These are phyloP conservation scores for Eucalyptus sideroxylon DNA, from an alignment of 345 rosid genomes.

Conservation along the genomic window DNA sequence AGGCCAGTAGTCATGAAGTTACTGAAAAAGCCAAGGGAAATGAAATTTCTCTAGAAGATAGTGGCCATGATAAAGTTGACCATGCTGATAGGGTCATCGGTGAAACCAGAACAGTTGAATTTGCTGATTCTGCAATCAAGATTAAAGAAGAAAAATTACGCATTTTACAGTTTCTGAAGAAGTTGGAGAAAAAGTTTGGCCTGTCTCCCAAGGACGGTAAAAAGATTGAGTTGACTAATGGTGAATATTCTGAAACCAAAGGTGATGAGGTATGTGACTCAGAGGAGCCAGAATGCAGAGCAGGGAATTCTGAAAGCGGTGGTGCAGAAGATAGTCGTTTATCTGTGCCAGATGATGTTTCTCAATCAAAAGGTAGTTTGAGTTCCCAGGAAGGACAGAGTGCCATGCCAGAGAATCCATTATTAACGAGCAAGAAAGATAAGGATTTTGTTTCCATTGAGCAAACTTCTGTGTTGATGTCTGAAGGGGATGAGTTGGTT, in stretches of 20 bases:
- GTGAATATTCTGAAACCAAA: not conserved
- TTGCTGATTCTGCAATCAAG: constrained; percentile 7
- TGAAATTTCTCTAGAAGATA: not conserved
- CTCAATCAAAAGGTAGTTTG: not conserved
- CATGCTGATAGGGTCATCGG: not conserved
- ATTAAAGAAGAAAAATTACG: constrained; percentile 41
- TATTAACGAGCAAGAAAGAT: not conserved
- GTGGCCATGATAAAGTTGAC: not conserved
- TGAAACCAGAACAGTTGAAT: not conserved
- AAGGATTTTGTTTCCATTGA: not conserved
- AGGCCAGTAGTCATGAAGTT: not conserved
- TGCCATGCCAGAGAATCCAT: not conserved
- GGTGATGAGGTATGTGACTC: not conserved
- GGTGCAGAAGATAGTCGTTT: not conserved
- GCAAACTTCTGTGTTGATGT: not conserved
- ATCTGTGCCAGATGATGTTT: constrained; percentile 2
- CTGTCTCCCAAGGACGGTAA: constrained; percentile 6
- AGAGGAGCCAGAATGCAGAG: not conserved
- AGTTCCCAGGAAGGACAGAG: not conserved
- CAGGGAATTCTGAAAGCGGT: not conserved
- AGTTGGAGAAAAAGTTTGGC: constrained; percentile 30
- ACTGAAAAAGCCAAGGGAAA: not conserved
- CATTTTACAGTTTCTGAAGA: constrained; percentile 25
- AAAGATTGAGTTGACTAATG: not conserved
- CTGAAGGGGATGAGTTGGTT: not conserved